Evolutionary conservation across 345 rosid genomes (phyloP).

Genomic region (Boechera divaricarpa): DNA sequence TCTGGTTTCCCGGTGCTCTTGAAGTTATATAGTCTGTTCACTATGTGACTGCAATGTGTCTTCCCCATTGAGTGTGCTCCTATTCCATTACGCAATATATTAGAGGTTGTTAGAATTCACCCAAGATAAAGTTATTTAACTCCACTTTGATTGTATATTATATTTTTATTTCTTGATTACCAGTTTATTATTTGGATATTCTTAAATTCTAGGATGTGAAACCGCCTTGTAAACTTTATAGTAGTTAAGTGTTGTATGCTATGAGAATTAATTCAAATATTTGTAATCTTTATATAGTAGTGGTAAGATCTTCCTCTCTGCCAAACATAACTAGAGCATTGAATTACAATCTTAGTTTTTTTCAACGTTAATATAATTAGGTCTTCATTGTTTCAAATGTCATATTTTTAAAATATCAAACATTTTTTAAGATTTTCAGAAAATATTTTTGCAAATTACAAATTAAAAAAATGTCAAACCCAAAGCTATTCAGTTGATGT

Average conservation of each 20-base stretch:
- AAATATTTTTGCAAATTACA: too few species aligned
- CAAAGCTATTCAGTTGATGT: neutral
- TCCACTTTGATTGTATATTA: neutral
- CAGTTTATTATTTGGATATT: neutral
- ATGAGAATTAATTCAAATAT: neutral
- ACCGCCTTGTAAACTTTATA: neutral
- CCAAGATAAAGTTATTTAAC: neutral
- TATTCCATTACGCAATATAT: constrained; percentile 29
- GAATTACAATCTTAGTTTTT: neutral
- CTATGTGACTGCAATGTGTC: constrained; percentile 56
- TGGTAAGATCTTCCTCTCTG: neutral
- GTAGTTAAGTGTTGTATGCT: neutral
- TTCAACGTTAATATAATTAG: too few species aligned
- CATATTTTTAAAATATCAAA: neutral
- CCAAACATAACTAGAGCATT: neutral
- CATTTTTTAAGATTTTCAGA: neutral
- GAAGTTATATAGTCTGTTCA: constrained; percentile 66
- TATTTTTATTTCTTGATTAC: neutral
- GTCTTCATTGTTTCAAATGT: neutral
- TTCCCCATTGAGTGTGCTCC: constrained; percentile 76
- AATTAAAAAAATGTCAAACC: neutral
- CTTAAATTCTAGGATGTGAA: neutral
- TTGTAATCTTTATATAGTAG: neutral
- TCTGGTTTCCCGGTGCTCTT: constrained; percentile 61
- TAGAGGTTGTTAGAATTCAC: neutral